phyloP scores from a whole-genome alignment of 2,329 filamentous ascomycete species.

The Elsinoe arachidis region DNA sequence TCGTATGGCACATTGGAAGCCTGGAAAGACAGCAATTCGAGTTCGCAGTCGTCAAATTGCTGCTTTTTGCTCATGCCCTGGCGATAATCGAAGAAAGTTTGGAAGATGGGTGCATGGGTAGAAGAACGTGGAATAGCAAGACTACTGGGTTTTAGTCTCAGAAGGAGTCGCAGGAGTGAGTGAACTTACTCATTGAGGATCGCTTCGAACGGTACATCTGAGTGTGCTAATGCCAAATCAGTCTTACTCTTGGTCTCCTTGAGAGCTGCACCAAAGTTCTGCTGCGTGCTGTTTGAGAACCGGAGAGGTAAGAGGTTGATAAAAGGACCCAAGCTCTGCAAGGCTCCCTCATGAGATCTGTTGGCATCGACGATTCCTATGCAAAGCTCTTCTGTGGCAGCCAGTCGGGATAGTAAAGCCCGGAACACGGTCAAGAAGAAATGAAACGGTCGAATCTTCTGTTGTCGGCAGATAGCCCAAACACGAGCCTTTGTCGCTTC shows the following conservation, averaged over 20 bases:
- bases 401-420: constrained; percentile 24
- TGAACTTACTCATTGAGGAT: constrained; percentile 26
- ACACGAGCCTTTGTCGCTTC: background rate
- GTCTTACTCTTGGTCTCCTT: constrained; percentile 17
- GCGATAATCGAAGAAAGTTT: constrained; percentile 29
- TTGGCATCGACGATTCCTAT: constrained; percentile 37
- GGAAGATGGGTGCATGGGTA: constrained; percentile 29
- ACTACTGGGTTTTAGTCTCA: background rate
- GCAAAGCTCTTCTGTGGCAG: constrained; percentile 26
- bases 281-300: constrained; percentile 16
- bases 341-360: constrained; percentile 23
- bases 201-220: constrained; percentile 26
- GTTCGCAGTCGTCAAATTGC: background rate
- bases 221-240: constrained; percentile 22
- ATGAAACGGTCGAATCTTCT: constrained; percentile 24
- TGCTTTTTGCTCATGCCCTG: constrained; percentile 2
- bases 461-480: constrained; percentile 1
- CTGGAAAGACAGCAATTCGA: constrained; percentile 1
- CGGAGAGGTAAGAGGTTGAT: constrained; percentile 34
- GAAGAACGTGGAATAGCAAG: constrained; percentile 7
- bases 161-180: constrained; percentile 14
- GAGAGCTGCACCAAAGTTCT: constrained; percentile 20
- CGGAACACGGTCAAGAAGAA: constrained; percentile 31
- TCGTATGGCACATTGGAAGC: background rate
- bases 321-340: constrained; percentile 30